Evolutionary conservation across 2,329 filamentous ascomycete genomes (phyloP), one percentile per base, ranked within the genome.

Genomic region (Aspergillus aculeatus): DNA sequence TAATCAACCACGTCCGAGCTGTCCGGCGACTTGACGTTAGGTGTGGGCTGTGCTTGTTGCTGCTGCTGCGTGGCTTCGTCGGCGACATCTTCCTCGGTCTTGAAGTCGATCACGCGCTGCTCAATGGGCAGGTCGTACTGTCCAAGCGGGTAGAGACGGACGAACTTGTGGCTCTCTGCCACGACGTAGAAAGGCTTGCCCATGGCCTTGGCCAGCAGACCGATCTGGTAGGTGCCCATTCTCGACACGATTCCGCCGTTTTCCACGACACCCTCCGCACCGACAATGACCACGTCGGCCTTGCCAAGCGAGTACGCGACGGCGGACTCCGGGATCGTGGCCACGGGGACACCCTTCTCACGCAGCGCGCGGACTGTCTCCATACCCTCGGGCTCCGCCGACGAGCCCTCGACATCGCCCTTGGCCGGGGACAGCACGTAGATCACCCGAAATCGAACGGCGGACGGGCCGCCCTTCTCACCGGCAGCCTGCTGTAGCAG

Each of bases 141-240:
- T 63, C 89, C 87, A 23, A 95, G 79, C 1, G 94, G 91, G 69
- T 93, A 95, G 57, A 95, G 83, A 69, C 92, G 85, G 50, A 96
- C 92, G 72, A 99, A 97, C 79, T 99, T 99, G 81, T 99, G 95
- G 69, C 91, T 96, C 80, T 99, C 95, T 1, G 90, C 90, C 5
- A 95, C 92, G 19, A 96, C 92, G 71, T 96, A 96, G 68, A 98
- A 91, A 0, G 90, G 90, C 63, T 91, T 88, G 44, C 88, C 86
- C 62, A 84, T 83, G 14, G 84, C 84, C 69, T 88, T 88, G 5
- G 93, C 92, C 55, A 97, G 80, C 66, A 92, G 81, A 2, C 91
- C 93, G 67, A 98, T 89, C 79, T 96, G 92, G 68, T 91, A 94
- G 4, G 86, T 89, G 26, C 94, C 94, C 78, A 98, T 85, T 52